These are phyloP conservation scores for Hysterium pulicare DNA, from an alignment of 2,329 filamentous ascomycete genomes.

Conservation along the genomic window DNA sequence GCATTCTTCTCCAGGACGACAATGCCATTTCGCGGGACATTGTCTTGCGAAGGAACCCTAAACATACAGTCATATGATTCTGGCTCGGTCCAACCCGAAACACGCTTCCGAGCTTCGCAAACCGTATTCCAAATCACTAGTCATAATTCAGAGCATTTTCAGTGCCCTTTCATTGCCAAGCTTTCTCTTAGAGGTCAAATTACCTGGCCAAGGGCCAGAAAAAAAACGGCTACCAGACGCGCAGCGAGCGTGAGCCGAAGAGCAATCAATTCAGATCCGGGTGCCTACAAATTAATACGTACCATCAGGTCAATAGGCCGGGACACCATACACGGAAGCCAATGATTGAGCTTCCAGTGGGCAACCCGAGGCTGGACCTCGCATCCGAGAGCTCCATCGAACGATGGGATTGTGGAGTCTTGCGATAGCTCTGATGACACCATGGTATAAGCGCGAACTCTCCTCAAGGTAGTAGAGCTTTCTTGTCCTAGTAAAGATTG, in stretches of 20 bases:
- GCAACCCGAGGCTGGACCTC: no score
- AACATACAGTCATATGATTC: constrained; percentile 12
- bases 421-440: no score
- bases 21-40: constrained; percentile 14
- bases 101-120: not conserved
- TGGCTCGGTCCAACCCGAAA: constrained; percentile 5
- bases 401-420: no score
- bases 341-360: no score
- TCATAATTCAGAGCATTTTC: not conserved
- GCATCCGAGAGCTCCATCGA: no score
- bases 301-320: not conserved
- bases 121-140: constrained; percentile 14
- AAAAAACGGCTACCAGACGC: constrained; percentile 10
- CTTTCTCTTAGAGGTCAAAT: constrained; percentile 3
- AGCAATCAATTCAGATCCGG: not conserved
- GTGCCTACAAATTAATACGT: constrained; percentile 12
- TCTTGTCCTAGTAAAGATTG: constrained; percentile 25
- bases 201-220: constrained; percentile 11
- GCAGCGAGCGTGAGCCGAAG: constrained; percentile 3
- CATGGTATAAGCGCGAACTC: no score
- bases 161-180: constrained; percentile 1
- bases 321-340: no score
- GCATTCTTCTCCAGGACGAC: constrained; percentile 11
- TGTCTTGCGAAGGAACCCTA: constrained; percentile 7
- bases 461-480: constrained; percentile 24